These are phyloP conservation scores for Aspergillus fructus DNA, from an alignment of 2,329 filamentous ascomycete genomes.

Conservation along the genomic window DNA sequence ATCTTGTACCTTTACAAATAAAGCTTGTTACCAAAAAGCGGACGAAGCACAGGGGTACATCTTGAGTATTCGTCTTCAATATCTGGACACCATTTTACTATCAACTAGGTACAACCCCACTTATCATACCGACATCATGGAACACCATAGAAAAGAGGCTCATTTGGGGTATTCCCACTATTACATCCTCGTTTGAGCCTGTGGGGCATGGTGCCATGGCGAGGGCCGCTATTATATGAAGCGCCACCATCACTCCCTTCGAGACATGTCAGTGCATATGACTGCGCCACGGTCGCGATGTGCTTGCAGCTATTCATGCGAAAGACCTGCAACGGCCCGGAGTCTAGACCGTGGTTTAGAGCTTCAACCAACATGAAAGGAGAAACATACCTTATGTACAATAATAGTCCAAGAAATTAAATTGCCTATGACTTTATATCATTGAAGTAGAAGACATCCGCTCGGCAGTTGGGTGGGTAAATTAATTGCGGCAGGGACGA, in stretches of 20 bases:
- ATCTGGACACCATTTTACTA: background rate
- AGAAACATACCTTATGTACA: background rate
- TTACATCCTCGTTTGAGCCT: background rate
- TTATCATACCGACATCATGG: background rate
- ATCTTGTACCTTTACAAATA: slow-evolving; percentile 39
- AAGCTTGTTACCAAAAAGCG: slow-evolving; percentile 32
- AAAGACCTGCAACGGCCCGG: background rate
- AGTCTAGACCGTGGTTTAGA: background rate
- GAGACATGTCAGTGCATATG: background rate
- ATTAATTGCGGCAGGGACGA: background rate
- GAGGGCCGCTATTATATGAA: background rate
- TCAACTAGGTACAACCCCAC: background rate
- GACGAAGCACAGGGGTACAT: background rate
- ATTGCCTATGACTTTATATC: background rate
- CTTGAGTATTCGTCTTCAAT: background rate
- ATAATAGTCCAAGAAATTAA: background rate
- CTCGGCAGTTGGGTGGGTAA: background rate
- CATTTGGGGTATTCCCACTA: background rate
- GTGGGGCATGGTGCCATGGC: background rate
- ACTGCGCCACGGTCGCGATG: background rate
- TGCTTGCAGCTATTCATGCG: background rate
- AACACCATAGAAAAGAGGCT: background rate
- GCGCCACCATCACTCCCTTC: background rate
- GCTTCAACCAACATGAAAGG: background rate
- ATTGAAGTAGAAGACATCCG: too few species aligned